phyloP scores from a whole-genome alignment of 2,329 filamentous ascomycete genomes.

The Aspergillus carbonarius region DNA sequence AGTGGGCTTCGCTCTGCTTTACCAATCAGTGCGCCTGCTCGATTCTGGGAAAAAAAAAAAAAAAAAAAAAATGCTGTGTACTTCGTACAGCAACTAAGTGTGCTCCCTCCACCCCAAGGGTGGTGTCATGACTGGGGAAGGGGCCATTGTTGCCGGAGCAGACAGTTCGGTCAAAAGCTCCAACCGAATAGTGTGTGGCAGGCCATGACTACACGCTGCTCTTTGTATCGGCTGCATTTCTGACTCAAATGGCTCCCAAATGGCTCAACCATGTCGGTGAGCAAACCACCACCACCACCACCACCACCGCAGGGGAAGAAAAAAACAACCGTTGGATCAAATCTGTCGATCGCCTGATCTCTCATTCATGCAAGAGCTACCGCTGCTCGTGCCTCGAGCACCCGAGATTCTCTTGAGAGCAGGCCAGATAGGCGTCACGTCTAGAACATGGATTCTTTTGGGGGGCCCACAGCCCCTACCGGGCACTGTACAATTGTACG shows the following conservation, averaged over 20 bases:
- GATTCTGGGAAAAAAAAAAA: conserved; percentile 25
- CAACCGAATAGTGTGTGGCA: not conserved
- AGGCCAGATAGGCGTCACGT: conserved; percentile 15
- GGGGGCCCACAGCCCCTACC: conserved; percentile 16
- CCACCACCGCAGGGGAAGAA: conserved; percentile 15
- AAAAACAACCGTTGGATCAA: conserved; percentile 24
- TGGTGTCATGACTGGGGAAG: conserved; percentile 16
- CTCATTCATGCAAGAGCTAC: conserved; percentile 24
- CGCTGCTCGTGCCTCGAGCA: conserved; percentile 26
- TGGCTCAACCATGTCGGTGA: conserved; percentile 28
- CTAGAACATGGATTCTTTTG: conserved; percentile 20
- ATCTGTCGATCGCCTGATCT: conserved; percentile 31
- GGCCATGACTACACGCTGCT: not conserved
- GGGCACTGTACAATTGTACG: conserved; percentile 9
- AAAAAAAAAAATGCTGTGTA: conserved; percentile 18
- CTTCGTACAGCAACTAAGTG: conserved; percentile 9
- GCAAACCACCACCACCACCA: conserved; percentile 15
- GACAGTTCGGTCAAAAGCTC: conserved; percentile 11
- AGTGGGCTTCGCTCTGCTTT: conserved; percentile 19
- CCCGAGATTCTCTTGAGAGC: conserved; percentile 13
- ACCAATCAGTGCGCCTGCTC: conserved; percentile 15
- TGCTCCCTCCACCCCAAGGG: conserved; percentile 13
- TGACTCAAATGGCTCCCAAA: conserved; percentile 13
- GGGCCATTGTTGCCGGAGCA: conserved; percentile 11
- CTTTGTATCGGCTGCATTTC: conserved; percentile 16